phyloP scores from a whole-genome alignment of 192 early-diverging fungal species.

The Linnemannia zychae region DNA sequence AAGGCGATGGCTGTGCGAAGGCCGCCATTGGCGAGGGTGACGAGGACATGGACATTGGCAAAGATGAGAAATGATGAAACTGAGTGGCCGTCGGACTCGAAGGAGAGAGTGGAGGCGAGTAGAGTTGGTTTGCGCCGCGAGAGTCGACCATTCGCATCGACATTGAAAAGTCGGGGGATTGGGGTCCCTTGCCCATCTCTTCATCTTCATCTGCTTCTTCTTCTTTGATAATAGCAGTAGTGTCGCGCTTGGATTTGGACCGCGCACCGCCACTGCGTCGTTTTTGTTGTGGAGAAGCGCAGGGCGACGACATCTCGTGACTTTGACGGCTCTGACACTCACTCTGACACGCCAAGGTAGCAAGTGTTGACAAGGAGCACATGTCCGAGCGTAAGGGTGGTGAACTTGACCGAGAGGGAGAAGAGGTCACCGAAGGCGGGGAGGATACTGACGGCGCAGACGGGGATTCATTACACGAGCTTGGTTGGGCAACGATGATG shows the following conservation, averaged over 20 bases:
- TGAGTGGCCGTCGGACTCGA: slow-evolving; percentile 7
- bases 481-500: neutral
- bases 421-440: neutral
- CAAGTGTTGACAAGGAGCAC: slow-evolving; percentile 16
- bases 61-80: neutral
- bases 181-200: neutral
- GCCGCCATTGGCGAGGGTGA: neutral
- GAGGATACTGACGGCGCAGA: neutral
- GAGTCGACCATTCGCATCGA: neutral
- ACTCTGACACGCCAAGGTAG: slow-evolving; percentile 13
- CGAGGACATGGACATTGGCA: too few species aligned
- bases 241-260: neutral
- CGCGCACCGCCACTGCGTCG: neutral
- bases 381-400: neutral
- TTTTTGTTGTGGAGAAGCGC: slow-evolving; percentile 16
- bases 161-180: neutral
- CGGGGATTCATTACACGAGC: neutral
- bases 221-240: neutral
- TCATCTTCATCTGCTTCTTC: neutral
- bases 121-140: neutral
- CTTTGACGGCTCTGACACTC: neutral
- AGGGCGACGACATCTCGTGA: slow-evolving; percentile 6
- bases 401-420: neutral
- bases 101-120: slow-evolving; percentile 26
- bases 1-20: neutral